Base-by-base conservation (phyloP, 2,329 filamentous ascomycete genomes). In the Xylaria sp. region DNA sequence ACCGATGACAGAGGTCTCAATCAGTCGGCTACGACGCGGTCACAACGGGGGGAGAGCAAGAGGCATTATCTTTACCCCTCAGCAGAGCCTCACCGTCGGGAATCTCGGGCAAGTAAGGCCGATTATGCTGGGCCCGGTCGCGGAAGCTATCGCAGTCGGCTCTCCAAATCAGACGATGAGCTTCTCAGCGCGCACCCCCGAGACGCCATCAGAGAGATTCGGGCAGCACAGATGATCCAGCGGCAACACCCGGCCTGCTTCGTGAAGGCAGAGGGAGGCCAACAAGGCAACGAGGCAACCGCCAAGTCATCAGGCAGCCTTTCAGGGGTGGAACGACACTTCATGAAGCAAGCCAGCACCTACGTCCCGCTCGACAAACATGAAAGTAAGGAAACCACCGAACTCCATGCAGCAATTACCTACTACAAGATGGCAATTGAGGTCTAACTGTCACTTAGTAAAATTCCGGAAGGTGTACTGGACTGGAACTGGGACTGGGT, bases 251-350 rank as follows among this genome's bases (percentile, higher is more conserved):
- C 61, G 34, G 60, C 32, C 2, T 58, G 65, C 48, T 48, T 63
- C 50, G 36, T 63, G 7, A 41, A 50, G 36, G 43, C 50, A 39
- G 57, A 64, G 30, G 25, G 36, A 67, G 59, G 57, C 28, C 50
- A 58, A 53, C 63, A 39, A 68, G 62, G 68, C 64, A 69, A 67
- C 68, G 20, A 70, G 63, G 64, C 64, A 69, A 65, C 56, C n/a
- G 39, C 67, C 57, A 69, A 69, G 67, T 52, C 50, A 34, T 45
- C 55, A 66, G 61, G 67, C 50, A 43, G 20, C 23, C 45, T 43
- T 25, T 68, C 65, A 43, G 52, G 30, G 32, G 43, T 50, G n/a
- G 57, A 58, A 39, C 32, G 25, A 12, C 10, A 43, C 23, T 45
- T 50, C 15, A 12, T 43, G 1, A 28, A 59, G 34, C 45, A 45